Evolutionary conservation across 805 yeast genomes (phyloP).

Genomic region (Candida pseudofarinosa): DNA sequence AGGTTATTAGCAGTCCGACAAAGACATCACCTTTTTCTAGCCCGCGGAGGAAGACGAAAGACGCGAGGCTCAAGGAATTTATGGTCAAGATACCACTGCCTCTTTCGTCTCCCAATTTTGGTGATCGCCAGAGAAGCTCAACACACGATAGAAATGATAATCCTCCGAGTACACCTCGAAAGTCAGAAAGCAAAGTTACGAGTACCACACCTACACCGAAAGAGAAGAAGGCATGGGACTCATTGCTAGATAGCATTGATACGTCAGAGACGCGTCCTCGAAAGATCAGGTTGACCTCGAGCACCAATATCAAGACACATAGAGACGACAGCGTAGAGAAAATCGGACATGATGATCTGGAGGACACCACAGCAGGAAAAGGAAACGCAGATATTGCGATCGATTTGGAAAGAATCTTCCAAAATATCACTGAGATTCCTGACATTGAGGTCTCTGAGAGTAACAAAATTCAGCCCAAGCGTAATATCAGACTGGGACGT

Average conservation of each 20-base stretch:
- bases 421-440: not conserved
- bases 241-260: constrained; percentile 13
- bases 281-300: not conserved
- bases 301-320: not conserved
- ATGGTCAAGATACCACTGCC: constrained; percentile 1
- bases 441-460: not conserved
- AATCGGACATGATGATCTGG: not conserved
- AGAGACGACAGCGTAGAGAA: not conserved
- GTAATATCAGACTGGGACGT: not conserved
- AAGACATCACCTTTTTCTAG: not conserved
- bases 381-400: not conserved
- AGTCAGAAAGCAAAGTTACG: not conserved
- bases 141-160: not conserved
- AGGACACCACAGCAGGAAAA: not conserved
- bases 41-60: not conserved
- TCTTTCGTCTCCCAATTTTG: not conserved
- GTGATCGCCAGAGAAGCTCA: not conserved
- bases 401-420: not conserved
- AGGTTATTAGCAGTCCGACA: not conserved
- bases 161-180: not conserved
- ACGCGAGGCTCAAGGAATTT: not conserved
- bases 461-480: not conserved
- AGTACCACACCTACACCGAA: not conserved
- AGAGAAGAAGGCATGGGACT: constrained; percentile 12
- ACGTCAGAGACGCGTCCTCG: not conserved